phyloP scores from a whole-genome alignment of 345 rosid genomes.

The Eucalyptus camaldulensis region DNA sequence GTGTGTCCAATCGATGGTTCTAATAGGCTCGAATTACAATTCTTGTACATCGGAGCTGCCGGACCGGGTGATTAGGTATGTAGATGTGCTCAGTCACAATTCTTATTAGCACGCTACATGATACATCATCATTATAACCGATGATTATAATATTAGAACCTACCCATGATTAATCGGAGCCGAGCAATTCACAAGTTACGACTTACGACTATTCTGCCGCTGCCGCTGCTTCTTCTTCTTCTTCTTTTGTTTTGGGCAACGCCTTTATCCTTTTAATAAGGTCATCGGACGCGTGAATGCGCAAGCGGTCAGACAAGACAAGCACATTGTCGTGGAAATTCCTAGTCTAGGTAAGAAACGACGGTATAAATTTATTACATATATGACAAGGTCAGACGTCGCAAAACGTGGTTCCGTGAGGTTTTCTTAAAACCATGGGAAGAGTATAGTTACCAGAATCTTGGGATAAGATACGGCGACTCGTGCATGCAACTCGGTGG shows the following conservation, averaged over 20 bases:
- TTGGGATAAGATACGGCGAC: background rate
- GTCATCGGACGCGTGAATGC: background rate
- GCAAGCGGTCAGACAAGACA: background rate
- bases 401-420: background rate
- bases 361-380: background rate
- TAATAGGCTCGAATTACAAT: background rate
- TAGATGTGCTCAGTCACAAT: background rate
- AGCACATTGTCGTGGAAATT: background rate
- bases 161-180: background rate
- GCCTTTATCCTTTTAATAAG: background rate
- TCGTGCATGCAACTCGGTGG: background rate
- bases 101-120: background rate
- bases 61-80: background rate
- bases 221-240: rapidly evolving
- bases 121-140: background rate
- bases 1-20: background rate
- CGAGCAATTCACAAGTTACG: rapidly evolving
- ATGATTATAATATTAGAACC: background rate
- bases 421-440: background rate
- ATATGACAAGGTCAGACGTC: background rate
- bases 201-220: background rate
- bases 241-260: background rate
- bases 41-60: background rate
- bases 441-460: background rate
- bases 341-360: background rate